Evolutionary conservation across 2,329 filamentous ascomycete species (phyloP).

Genomic region (Claviceps humidiphila): DNA sequence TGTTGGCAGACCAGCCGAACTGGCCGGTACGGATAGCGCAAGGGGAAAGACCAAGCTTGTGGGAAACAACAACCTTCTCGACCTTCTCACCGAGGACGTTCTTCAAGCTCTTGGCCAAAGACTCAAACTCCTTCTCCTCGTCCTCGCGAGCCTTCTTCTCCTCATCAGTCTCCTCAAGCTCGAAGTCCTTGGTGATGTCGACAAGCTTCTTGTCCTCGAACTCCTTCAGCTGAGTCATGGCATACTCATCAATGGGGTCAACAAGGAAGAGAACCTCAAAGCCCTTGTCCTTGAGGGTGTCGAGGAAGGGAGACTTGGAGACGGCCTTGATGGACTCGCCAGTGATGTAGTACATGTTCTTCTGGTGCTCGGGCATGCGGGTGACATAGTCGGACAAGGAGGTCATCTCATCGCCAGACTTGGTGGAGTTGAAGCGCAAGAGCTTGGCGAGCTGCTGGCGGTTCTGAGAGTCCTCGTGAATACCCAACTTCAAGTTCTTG

Average conservation of each 20-base stretch:
- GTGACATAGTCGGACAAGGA: constrained; percentile 96
- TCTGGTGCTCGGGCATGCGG: constrained; percentile 99
- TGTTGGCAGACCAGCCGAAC: constrained; percentile 99
- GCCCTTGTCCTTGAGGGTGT: constrained; percentile 96
- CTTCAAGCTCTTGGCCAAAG: constrained; percentile 92
- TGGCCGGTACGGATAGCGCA: constrained; percentile 99
- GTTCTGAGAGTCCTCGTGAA: constrained; percentile 99
- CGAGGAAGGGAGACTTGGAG: constrained; percentile 95
- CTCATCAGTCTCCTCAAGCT: constrained; percentile 98
- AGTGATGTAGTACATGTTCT: constrained; percentile 99
- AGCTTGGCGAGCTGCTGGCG: constrained; percentile 87
- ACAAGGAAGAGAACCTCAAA: constrained; percentile 99
- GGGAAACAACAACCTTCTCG: constrained; percentile 98
- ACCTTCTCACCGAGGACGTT: constrained; percentile 98
- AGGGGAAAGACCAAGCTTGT: constrained; percentile 90
- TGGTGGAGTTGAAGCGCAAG: constrained; percentile 96
- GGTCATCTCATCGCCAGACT: constrained; percentile 90
- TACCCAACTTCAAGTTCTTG: constrained; percentile 99
- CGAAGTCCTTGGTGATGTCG: constrained; percentile 99
- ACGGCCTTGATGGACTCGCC: constrained; percentile 99
- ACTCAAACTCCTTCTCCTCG: constrained; percentile 97
- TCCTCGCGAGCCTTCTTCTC: constrained; percentile 94
- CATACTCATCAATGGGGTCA: constrained; percentile 98
- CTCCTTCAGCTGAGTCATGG: constrained; percentile 99
- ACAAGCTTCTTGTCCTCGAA: constrained; percentile 99